Percentiles rank a stretch among this genome's conserved stretches.
Conservation (phyloP, 1,139 yeast genomes). For the Debaryomyces sp. region DNA sequence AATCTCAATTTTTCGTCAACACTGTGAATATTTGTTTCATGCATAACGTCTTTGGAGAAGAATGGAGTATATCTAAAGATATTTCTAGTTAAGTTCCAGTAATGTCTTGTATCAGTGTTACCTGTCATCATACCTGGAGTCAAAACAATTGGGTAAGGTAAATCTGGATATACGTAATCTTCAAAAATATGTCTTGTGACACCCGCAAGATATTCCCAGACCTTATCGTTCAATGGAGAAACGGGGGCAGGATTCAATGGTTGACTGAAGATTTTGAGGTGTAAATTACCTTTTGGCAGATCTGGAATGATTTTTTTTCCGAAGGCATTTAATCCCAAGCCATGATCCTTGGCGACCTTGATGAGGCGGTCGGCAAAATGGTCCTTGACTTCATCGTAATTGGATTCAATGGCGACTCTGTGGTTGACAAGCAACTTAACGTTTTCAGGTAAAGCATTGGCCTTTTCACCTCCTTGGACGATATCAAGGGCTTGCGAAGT, state of each 20-base stretch:
- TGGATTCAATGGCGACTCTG: slow-evolving; percentile 35
- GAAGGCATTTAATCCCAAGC: slow-evolving; percentile 25
- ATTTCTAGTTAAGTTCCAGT: slow-evolving; percentile 73
- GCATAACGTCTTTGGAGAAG: slow-evolving; percentile 18
- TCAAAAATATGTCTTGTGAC: slow-evolving; percentile 48
- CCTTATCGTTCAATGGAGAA: slow-evolving; percentile 39
- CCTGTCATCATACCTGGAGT: slow-evolving; percentile 75
- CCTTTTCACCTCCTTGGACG: slow-evolving; percentile 41
- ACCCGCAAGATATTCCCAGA: slow-evolving; percentile 45
- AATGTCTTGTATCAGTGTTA: slow-evolving; percentile 82
- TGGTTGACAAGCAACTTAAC: slow-evolving; percentile 35
- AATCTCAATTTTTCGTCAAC: slow-evolving; percentile 43
- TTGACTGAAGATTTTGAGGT: slow-evolving; percentile 16
- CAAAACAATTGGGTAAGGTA: slow-evolving; percentile 48
- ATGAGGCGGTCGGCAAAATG: slow-evolving; percentile 26
- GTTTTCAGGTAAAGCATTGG: slow-evolving; percentile 45
- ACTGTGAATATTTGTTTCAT: slow-evolving; percentile 34
- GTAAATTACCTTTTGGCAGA: slow-evolving; percentile 28
- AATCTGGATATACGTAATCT: slow-evolving; percentile 38
- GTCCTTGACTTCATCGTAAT: slow-evolving; percentile 24
- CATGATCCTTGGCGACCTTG: slow-evolving; percentile 32
- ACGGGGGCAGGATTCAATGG: slow-evolving; percentile 39
- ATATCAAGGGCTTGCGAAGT: slow-evolving; percentile 45
- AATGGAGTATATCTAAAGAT: slow-evolving; percentile 68
- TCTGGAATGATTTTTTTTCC: slow-evolving; percentile 24